phyloP scores from a whole-genome alignment of 2,329 filamentous ascomycete species.

The Diaporthe sp. region DNA sequence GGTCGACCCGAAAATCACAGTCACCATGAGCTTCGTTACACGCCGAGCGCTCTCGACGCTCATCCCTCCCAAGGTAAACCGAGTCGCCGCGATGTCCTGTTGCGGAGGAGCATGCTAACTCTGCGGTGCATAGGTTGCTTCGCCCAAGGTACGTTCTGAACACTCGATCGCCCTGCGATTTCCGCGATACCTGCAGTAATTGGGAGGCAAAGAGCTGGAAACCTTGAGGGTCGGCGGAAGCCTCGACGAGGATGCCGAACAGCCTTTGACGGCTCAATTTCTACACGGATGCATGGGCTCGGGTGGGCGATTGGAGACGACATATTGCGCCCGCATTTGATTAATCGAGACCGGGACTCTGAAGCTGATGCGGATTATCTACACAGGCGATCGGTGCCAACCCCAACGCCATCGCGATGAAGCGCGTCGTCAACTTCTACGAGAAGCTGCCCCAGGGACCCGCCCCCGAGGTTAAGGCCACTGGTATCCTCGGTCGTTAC shows the following conservation, averaged over 20 bases:
- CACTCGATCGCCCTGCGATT: slow-evolving; percentile 24
- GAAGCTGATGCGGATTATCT: slow-evolving; percentile 16
- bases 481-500: slow-evolving; percentile 89
- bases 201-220: background rate
- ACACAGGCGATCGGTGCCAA: slow-evolving; percentile 92
- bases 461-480: slow-evolving; percentile 85
- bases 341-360: background rate
- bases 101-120: slow-evolving; percentile 54
- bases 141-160: slow-evolving; percentile 79
- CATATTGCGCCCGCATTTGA: background rate
- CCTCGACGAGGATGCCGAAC: background rate
- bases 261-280: background rate
- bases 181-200: background rate
- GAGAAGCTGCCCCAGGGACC: slow-evolving; percentile 95
- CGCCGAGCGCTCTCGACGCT: slow-evolving; percentile 96
- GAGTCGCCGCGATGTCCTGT: background rate
- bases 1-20: slow-evolving; percentile 47
- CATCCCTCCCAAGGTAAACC: slow-evolving; percentile 95
- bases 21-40: slow-evolving; percentile 92
- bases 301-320: background rate
- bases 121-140: slow-evolving; percentile 74
- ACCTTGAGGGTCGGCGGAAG: background rate
- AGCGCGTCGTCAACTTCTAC: slow-evolving; percentile 98
- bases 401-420: slow-evolving; percentile 97
- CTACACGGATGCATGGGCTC: background rate